These are phyloP conservation scores for Cladosporium sp. DNA, from an alignment of 2,329 filamentous ascomycete genomes.

Conservation along the genomic window DNA sequence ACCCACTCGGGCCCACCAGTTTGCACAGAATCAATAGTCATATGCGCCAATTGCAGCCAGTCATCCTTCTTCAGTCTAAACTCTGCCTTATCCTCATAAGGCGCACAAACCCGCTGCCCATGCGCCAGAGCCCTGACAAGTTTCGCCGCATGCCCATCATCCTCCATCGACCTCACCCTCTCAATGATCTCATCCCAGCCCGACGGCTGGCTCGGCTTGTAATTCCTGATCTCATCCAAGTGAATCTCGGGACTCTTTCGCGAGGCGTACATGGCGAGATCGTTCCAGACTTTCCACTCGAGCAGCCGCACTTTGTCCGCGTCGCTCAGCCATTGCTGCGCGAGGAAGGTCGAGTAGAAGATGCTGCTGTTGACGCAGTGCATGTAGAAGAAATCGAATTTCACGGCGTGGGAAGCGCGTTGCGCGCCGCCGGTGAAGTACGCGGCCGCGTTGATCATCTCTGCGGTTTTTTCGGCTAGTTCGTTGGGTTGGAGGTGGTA, in stretches of 20 bases:
- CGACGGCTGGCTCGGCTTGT: slow-evolving; percentile 54
- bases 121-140: slow-evolving; percentile 69
- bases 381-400: slow-evolving; percentile 82
- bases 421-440: slow-evolving; percentile 65
- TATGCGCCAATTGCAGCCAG: slow-evolving; percentile 63
- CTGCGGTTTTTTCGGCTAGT: slow-evolving; percentile 58
- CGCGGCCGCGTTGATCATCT: slow-evolving; percentile 70
- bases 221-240: slow-evolving; percentile 60
- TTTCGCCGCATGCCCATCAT: slow-evolving; percentile 84
- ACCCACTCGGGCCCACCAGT: slow-evolving; percentile 60
- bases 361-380: slow-evolving; percentile 78
- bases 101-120: slow-evolving; percentile 56
- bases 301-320: slow-evolving; percentile 68
- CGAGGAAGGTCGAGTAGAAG: slow-evolving; percentile 67
- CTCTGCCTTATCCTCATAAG: slow-evolving; percentile 50
- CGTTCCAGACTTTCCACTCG: slow-evolving; percentile 78
- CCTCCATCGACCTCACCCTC: slow-evolving; percentile 53
- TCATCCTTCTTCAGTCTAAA: slow-evolving; percentile 53
- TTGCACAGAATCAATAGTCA: slow-evolving; percentile 66
- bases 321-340: slow-evolving; percentile 61
- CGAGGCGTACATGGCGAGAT: slow-evolving; percentile 73
- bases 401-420: slow-evolving; percentile 64
- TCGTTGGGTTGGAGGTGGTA: slow-evolving; percentile 55
- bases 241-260: slow-evolving; percentile 64
- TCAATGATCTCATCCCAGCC: slow-evolving; percentile 50